A percentile compares a stretch with the other conserved stretches of the same genome.
phyloP scores from a whole-genome alignment of 768 basidiomycete species.

The Dendrothele bispora region DNA sequence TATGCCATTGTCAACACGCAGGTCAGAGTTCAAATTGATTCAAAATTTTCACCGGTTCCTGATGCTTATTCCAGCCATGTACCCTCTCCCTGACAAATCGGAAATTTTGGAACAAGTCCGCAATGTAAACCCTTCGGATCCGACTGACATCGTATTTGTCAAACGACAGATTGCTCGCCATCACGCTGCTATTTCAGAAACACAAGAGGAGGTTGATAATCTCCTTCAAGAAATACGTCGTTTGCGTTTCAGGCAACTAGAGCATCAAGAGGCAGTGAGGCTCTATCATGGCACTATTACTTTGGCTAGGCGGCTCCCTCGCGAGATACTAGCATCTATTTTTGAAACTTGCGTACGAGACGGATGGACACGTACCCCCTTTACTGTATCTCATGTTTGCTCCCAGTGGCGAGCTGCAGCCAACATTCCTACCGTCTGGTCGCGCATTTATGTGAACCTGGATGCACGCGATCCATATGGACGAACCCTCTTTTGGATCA shows the following conservation, averaged over 20 bases:
- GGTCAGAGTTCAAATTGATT: too few relatives aligned
- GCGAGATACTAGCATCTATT: slow-evolving; percentile 53
- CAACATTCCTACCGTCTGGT: slow-evolving; percentile 53
- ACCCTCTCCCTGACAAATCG: too few relatives aligned
- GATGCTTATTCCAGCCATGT: too few relatives aligned
- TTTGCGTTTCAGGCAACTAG: slow-evolving; percentile 41
- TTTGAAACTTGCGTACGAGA: slow-evolving; percentile 50
- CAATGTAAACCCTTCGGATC: too few relatives aligned
- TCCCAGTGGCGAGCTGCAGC: slow-evolving; percentile 58
- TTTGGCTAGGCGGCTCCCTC: slow-evolving; percentile 54
- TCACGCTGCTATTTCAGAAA: slow-evolving; percentile 36
- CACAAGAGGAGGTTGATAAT: slow-evolving; percentile 45
- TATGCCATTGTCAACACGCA: too few relatives aligned
- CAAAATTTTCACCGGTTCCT: too few relatives aligned
- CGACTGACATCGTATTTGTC: too few relatives aligned
- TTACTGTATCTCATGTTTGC: slow-evolving; percentile 59
- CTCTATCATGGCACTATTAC: slow-evolving; percentile 48
- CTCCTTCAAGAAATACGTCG: slow-evolving; percentile 38
- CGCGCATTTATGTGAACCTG: slow-evolving; percentile 50
- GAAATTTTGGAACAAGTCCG: too few relatives aligned
- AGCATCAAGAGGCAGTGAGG: slow-evolving; percentile 42
- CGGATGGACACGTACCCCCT: slow-evolving; percentile 55
- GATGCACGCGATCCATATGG: slow-evolving; percentile 40
- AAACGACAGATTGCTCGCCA: slow-evolving; percentile 30
- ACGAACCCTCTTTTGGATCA: slow-evolving; percentile 51